phyloP scores from a whole-genome alignment of 2,329 filamentous ascomycete species.

The Colletotrichum endophyticum region DNA sequence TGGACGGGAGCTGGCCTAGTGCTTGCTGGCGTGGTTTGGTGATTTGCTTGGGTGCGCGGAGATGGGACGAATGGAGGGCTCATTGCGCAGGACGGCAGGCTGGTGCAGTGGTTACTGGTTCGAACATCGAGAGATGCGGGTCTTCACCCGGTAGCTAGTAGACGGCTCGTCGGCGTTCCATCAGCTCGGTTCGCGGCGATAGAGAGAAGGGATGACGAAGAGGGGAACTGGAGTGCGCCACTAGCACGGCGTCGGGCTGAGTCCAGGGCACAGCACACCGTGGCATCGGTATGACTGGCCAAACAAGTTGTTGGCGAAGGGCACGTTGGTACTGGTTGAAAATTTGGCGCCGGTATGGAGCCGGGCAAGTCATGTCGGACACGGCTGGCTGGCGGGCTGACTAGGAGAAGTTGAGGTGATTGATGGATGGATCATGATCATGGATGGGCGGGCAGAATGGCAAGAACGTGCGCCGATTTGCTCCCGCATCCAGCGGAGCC shows the following conservation, averaged over 20 bases:
- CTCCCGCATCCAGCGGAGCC: slow-evolving; percentile 3
- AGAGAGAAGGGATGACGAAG: slow-evolving; percentile 4
- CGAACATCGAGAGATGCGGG: background rate
- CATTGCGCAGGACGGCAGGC: background rate
- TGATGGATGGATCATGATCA: background rate
- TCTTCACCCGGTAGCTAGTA: slow-evolving; percentile 6
- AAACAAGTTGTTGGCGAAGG: background rate
- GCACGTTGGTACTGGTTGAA: background rate
- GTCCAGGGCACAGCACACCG: background rate
- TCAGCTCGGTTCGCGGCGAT: slow-evolving; percentile 14
- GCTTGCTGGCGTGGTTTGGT: background rate
- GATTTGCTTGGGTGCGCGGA: background rate
- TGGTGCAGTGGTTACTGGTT: background rate
- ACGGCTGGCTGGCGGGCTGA: background rate
- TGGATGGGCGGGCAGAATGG: background rate
- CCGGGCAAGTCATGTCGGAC: background rate
- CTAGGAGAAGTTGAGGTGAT: background rate
- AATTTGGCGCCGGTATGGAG: slow-evolving; percentile 1
- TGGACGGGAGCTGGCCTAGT: background rate
- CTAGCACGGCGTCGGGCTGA: background rate
- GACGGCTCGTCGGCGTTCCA: slow-evolving; percentile 16
- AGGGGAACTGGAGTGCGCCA: slow-evolving; percentile 2
- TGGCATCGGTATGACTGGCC: background rate
- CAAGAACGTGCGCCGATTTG: slow-evolving; percentile 15
- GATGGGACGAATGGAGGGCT: background rate